Percentiles rank a stretch among this genome's conserved stretches.
Evolutionary conservation across 345 rosid genomes (phyloP).

Genomic region (Arabis hirsuta): DNA sequence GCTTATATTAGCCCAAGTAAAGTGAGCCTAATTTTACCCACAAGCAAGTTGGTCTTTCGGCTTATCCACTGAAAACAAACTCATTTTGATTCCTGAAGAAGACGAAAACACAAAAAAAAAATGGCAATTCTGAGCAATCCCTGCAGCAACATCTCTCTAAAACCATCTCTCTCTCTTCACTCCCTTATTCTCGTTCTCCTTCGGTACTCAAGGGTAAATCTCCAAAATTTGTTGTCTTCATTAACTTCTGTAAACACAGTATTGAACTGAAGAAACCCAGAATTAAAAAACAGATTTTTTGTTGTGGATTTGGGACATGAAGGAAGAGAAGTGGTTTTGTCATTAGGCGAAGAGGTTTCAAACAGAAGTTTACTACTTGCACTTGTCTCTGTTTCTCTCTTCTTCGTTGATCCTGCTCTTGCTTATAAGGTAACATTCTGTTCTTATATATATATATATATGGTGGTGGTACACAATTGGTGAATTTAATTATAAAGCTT

Average conservation of each 20-base stretch:
- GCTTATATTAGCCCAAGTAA: neutral
- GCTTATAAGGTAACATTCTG: conserved; percentile 90
- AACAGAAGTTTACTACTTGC: conserved; percentile 64
- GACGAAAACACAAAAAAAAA: neutral
- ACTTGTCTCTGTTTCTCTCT: conserved; percentile 66
- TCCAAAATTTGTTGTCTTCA: neutral
- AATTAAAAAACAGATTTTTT: neutral
- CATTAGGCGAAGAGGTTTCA: conserved; percentile 49
- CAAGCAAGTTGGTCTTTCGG: conserved; percentile 17
- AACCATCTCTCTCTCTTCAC: conserved; percentile 38
- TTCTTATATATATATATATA: neutral
- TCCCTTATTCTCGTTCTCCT: conserved; percentile 32
- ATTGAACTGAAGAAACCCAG: neutral
- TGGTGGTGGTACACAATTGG: neutral
- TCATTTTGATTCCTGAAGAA: conserved; percentile 17
- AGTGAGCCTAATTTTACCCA: conserved; percentile 32
- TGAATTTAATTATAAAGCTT: neutral
- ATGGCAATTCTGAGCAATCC: conserved; percentile 61
- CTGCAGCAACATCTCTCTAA: conserved; percentile 46
- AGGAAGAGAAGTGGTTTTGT: conserved; percentile 34
- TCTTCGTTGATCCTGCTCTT: conserved; percentile 80
- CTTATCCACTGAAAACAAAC: conserved; percentile 29
- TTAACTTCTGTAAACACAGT: neutral
- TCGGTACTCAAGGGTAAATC: conserved; percentile 39
- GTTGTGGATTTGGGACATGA: conserved; percentile 19